Percentiles rank a stretch among this genome's conserved stretches.
Evolutionary conservation across 1,139 yeast species (phyloP).

Genomic region (Hanseniaspora gamundiae): DNA sequence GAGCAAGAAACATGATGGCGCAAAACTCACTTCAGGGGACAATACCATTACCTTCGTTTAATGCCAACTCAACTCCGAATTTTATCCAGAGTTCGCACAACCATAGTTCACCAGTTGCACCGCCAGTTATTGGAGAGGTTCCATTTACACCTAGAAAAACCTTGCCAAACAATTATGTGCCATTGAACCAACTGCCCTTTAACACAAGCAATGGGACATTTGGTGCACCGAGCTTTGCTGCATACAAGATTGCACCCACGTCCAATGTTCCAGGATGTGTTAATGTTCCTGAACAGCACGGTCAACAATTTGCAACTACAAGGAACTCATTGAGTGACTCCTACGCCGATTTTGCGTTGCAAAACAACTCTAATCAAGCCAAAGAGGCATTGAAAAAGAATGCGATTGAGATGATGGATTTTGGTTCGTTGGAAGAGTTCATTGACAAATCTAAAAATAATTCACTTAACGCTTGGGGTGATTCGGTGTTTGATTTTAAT

Average conservation of each 20-base stretch:
- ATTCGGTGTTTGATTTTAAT: not conserved
- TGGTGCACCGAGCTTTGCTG: not conserved
- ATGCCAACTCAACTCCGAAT: too few relatives aligned
- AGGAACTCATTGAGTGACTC: not conserved
- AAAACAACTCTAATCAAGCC: not conserved
- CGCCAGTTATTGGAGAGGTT: too few relatives aligned
- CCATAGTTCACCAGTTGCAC: too few relatives aligned
- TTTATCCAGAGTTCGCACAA: too few relatives aligned
- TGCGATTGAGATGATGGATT: not conserved
- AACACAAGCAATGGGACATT: too few relatives aligned
- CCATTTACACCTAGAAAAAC: too few relatives aligned
- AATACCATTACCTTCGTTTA: too few relatives aligned
- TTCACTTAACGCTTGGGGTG: constrained; percentile 7
- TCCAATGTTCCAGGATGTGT: not conserved
- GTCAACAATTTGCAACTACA: not conserved
- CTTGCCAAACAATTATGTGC: too few relatives aligned
- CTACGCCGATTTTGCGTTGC: too few relatives aligned
- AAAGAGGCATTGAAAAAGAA: not conserved
- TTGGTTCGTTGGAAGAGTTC: not conserved
- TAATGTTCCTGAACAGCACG: not conserved
- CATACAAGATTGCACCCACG: not conserved
- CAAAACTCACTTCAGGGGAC: too few relatives aligned
- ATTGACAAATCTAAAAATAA: constrained; percentile 13
- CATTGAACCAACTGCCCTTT: too few relatives aligned
- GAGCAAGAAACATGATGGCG: too few relatives aligned